Evolutionary conservation across 805 yeast species (phyloP), one percentile per base, ranked within the genome.

Genomic region (Saccharomycopsis fermentans): DNA sequence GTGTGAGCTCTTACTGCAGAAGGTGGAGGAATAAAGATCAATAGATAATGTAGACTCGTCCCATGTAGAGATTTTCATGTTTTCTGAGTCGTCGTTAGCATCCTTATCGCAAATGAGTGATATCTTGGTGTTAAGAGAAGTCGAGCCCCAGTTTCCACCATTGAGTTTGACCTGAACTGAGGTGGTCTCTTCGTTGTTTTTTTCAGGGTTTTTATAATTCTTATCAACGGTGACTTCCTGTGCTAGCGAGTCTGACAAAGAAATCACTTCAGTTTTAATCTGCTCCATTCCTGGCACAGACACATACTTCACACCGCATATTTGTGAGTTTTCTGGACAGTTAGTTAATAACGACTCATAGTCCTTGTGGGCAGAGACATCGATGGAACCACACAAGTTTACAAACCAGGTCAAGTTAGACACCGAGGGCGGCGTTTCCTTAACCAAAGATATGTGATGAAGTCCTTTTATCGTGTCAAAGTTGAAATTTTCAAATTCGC

Each of bases 351-450:
- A 68, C 0, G 70, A 68, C 2, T 65, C 67, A 11, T 71, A 70
- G 9, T 68, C 70, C 11, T 67, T 67, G 21, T 66, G 60, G 24
- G 70, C 66, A 35, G 70, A 62, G 36, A 72, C 66, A 35, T 70
- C 68, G n/a, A 77, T 68, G 0, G 79, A 72, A 52, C 81, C 82
- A 72, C 96, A 89, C 8, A 90, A 74, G 55, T 89, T 86, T 39
- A 91, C 63, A 65, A 77, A 81, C 91, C 96, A 88, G 2, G 80
- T 76, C 36, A 76, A 70, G 55, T 73, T 77, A 1, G 87, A 81
- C 35, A 70, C 71, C 12, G 92, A 80, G 1, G 99, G 98, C 17
- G 98, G 98, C 11, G 97, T 88, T 51, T 77, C 78, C 35, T 70
- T 72, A 17, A 74, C 64, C 4, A 65, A 40, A 5, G 75, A 66